These are phyloP conservation scores for Talaromyces proteolyticus DNA, from an alignment of 495 filamentous ascomycete genomes.

Conservation along the genomic window DNA sequence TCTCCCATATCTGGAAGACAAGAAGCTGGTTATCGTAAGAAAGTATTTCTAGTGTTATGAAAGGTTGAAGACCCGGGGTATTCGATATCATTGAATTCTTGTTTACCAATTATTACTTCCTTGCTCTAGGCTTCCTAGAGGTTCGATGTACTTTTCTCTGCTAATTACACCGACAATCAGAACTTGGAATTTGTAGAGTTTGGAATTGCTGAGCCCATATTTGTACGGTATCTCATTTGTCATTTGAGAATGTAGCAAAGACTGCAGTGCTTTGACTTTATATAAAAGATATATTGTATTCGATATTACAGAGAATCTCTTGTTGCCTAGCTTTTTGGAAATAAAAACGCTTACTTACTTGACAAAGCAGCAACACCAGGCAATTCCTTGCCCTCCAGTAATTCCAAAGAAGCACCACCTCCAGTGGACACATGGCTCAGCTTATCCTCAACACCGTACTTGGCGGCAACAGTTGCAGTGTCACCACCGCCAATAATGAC, in stretches of 20 bases:
- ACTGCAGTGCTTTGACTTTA: not conserved
- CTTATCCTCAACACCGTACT: conserved; percentile 93
- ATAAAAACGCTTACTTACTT: conserved; percentile 57
- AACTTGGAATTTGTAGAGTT: not conserved
- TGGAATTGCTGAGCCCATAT: not conserved
- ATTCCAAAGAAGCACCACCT: conserved; percentile 89
- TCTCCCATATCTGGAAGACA: too few relatives aligned
- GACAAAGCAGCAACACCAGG: conserved; percentile 93
- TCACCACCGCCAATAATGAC: conserved; percentile 99
- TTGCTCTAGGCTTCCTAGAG: not conserved
- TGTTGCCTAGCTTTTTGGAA: not conserved
- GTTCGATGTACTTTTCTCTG: conserved; percentile 2
- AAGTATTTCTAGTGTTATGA: too few relatives aligned
- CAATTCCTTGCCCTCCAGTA: conserved; percentile 95
- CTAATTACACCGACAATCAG: not conserved
- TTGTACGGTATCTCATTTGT: too few relatives aligned
- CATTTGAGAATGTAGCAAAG: too few relatives aligned
- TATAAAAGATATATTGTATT: not conserved
- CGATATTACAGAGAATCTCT: not conserved
- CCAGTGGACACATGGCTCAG: conserved; percentile 97
- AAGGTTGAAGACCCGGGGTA: too few relatives aligned
- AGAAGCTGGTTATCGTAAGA: too few relatives aligned
- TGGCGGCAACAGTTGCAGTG: conserved; percentile 95
- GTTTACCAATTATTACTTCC: too few relatives aligned
- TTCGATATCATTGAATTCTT: too few relatives aligned